Conservation (phyloP, 192 early-diverging fungal genomes). For the Entomortierella chlamydospora region DNA sequence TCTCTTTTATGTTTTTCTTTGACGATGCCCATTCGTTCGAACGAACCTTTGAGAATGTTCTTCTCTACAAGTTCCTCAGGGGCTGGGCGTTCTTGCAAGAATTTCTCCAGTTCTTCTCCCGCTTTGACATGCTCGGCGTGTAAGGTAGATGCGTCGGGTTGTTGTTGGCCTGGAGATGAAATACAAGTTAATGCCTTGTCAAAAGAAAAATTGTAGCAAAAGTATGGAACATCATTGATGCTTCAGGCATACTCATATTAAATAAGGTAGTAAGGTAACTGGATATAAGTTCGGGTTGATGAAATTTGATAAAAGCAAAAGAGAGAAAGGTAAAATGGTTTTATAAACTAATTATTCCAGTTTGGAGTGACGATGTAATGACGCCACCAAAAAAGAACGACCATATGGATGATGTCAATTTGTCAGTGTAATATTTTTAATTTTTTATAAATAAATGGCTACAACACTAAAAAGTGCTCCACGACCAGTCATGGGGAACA, state of each 20-base stretch:
- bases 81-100: conserved; percentile 54
- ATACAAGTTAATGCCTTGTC: too few relatives aligned
- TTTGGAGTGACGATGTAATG: not conserved
- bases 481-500: conserved; percentile 53
- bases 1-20: too few relatives aligned
- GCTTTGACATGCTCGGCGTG: conserved; percentile 20
- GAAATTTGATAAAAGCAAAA: not conserved
- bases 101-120: conserved; percentile 18
- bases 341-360: too few relatives aligned
- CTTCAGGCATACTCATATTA: too few relatives aligned
- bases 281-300: too few relatives aligned
- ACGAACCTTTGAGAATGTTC: conserved; percentile 61
- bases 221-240: too few relatives aligned
- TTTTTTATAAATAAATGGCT: too few relatives aligned
- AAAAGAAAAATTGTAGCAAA: too few relatives aligned
- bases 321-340: not conserved
- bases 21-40: too few relatives aligned
- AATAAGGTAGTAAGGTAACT: too few relatives aligned
- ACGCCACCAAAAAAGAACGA: not conserved
- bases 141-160: too few relatives aligned
- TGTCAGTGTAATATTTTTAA: not conserved
- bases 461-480: conserved; percentile 44
- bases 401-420: not conserved
- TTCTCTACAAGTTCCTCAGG: conserved; percentile 62
- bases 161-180: too few relatives aligned